phyloP scores from a whole-genome alignment of 192 early-diverging fungal genomes.

The Entophlyctis helioformis region DNA sequence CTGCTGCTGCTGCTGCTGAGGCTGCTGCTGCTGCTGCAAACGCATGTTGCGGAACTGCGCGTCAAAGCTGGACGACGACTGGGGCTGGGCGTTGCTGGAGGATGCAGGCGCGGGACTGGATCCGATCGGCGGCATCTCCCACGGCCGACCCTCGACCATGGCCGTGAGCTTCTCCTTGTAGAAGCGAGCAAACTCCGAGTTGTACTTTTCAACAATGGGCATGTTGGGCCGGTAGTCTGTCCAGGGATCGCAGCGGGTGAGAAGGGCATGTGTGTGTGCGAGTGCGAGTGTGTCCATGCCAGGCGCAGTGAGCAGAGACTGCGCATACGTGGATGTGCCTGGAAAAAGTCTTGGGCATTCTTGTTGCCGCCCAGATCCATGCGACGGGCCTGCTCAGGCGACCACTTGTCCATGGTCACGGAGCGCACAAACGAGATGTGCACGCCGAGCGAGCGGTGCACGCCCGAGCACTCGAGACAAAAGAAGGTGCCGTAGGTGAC shows the following conservation, averaged over 20 bases:
- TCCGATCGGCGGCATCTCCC: conserved; percentile 19
- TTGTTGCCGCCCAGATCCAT: conserved; percentile 90
- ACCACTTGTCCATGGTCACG: conserved; percentile 97
- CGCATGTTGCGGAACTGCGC: no score
- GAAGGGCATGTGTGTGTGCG: background rate
- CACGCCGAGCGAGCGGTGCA: conserved; percentile 42
- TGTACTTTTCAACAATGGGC: conserved; percentile 77
- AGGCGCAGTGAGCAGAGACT: background rate
- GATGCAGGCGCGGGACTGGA: no score
- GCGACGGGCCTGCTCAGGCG: conserved; percentile 83
- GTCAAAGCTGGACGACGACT: no score
- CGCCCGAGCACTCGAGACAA: conserved; percentile 87
- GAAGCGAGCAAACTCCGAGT: conserved; percentile 66
- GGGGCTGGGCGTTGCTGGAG: no score
- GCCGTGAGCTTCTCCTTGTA: conserved; percentile 73
- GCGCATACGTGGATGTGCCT: conserved; percentile 39
- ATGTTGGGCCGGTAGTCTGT: conserved; percentile 63
- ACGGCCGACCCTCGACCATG: conserved; percentile 40
- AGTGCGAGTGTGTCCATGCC: background rate
- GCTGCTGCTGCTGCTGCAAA: background rate
- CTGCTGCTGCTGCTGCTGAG: conserved; percentile 12
- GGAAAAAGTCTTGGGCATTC: conserved; percentile 77
- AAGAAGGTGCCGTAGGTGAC: conserved; percentile 92
- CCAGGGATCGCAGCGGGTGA: background rate
- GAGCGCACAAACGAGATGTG: conserved; percentile 90